Evolutionary conservation across 805 yeast genomes (phyloP).

Genomic region (Ogataea populi-albae): DNA sequence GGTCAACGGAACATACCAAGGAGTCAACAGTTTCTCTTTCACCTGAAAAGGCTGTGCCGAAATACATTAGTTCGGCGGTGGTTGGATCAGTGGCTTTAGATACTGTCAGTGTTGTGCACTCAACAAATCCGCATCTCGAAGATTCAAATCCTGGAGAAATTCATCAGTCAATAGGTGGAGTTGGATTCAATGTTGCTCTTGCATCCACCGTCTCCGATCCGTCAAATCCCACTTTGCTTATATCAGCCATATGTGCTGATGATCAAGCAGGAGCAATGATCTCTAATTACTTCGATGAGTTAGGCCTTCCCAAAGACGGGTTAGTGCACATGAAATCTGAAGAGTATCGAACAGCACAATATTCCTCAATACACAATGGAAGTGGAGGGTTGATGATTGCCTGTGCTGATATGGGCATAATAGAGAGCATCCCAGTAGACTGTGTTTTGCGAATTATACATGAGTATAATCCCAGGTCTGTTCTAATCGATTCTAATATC

Average conservation of each 20-base stretch:
- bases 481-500: constrained; percentile 70
- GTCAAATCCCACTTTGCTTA: constrained; percentile 36
- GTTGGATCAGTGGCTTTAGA: constrained; percentile 81
- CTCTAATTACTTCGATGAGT: constrained; percentile 25
- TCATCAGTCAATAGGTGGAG: constrained; percentile 70
- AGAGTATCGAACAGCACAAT: constrained; percentile 51
- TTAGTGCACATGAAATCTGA: constrained; percentile 25
- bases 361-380: constrained; percentile 61
- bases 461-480: constrained; percentile 42
- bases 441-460: constrained; percentile 43
- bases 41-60: constrained; percentile 1
- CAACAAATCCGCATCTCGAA: constrained; percentile 29
- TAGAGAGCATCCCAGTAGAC: constrained; percentile 46
- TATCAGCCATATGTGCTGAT: constrained; percentile 56
- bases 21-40: background rate
- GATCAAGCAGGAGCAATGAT: constrained; percentile 52
- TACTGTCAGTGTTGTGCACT: constrained; percentile 49
- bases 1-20: background rate
- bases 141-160: constrained; percentile 77
- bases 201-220: constrained; percentile 45
- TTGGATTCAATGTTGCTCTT: constrained; percentile 74
- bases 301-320: constrained; percentile 39
- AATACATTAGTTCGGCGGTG: constrained; percentile 37
- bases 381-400: constrained; percentile 69
- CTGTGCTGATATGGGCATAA: constrained; percentile 79